Conservation (phyloP, 2,329 filamentous ascomycete species). For the Rachicladosporium sp. region DNA sequence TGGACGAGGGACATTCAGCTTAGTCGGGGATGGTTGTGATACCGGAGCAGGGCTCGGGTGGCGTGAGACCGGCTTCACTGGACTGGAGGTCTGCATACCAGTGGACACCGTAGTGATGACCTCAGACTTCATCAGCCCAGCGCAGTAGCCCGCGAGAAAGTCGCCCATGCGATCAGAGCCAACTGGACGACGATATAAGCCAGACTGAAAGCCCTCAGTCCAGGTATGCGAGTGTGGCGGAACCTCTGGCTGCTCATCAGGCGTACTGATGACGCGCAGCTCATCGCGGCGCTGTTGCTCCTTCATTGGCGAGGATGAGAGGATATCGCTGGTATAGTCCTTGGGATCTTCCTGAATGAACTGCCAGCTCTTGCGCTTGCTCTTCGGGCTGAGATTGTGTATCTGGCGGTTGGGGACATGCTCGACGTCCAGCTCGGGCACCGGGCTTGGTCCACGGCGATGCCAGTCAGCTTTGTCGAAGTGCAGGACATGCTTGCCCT, state of each 20-base stretch:
- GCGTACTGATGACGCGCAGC: constrained; percentile 5
- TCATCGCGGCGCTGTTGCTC: constrained; percentile 8
- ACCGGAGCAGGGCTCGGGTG: constrained; percentile 14
- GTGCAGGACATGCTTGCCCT: not conserved
- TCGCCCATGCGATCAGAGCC: constrained; percentile 15
- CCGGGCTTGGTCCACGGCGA: not conserved
- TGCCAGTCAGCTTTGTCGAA: constrained; percentile 1
- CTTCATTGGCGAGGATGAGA: constrained; percentile 10
- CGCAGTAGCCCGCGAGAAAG: constrained; percentile 24
- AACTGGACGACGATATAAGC: constrained; percentile 18
- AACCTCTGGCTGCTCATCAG: constrained; percentile 12
- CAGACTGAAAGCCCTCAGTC: constrained; percentile 21
- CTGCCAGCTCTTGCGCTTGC: constrained; percentile 14
- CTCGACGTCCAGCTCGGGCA: constrained; percentile 2
- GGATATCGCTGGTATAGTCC: constrained; percentile 1
- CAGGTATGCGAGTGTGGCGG: constrained; percentile 16
- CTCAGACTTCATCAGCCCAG: constrained; percentile 19
- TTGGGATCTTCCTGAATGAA: constrained; percentile 18
- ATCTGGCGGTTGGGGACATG: constrained; percentile 12
- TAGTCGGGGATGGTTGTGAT: constrained; percentile 6
- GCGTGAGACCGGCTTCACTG: constrained; percentile 12
- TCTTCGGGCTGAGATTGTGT: constrained; percentile 20
- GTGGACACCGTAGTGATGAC: constrained; percentile 4
- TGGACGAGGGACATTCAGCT: constrained; percentile 4
- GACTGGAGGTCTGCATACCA: constrained; percentile 14